Percentiles rank a stretch among this genome's conserved stretches.
These are phyloP conservation scores for Lachnellula cervina DNA, from an alignment of 2,329 filamentous ascomycete species.

Conservation along the genomic window DNA sequence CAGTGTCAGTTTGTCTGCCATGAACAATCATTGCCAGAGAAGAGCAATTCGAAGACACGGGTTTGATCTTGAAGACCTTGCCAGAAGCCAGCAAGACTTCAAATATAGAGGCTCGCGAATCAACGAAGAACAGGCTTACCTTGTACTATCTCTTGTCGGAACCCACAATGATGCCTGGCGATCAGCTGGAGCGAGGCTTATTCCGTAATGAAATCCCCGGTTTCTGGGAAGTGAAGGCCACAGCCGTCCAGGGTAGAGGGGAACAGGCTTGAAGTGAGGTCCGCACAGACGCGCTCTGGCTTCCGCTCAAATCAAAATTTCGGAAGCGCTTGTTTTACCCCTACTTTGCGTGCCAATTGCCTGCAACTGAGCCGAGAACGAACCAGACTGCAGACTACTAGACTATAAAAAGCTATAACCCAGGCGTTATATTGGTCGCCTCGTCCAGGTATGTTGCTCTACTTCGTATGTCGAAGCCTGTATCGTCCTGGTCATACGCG, in stretches of 20 bases:
- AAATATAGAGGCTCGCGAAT: conserved; percentile 9
- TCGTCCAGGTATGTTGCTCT: not conserved
- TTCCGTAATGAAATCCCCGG: conserved; percentile 5
- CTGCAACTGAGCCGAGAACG: not conserved
- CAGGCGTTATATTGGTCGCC: not conserved
- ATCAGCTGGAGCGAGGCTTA: conserved; percentile 3
- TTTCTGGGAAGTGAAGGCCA: not conserved
- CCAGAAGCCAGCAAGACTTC: conserved; percentile 7
- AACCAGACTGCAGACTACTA: not conserved
- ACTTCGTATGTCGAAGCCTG: too few relatives aligned
- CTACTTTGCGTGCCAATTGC: not conserved
- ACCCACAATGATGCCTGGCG: conserved; percentile 14
- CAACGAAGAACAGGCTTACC: conserved; percentile 9
- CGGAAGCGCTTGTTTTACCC: not conserved
- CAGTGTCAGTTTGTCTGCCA: conserved; percentile 30
- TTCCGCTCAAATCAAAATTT: not conserved
- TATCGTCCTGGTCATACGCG: too few relatives aligned
- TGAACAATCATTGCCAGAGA: conserved; percentile 26
- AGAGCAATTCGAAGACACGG: conserved; percentile 3
- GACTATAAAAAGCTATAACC: not conserved
- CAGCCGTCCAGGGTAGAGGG: conserved; percentile 1
- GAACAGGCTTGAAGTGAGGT: not conserved
- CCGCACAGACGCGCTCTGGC: conserved; percentile 14
- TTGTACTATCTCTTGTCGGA: conserved; percentile 17
- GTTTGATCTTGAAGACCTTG: conserved; percentile 8